Base-by-base conservation (phyloP, 208 protist genomes). In the Trypanosoma theileri region DNA sequence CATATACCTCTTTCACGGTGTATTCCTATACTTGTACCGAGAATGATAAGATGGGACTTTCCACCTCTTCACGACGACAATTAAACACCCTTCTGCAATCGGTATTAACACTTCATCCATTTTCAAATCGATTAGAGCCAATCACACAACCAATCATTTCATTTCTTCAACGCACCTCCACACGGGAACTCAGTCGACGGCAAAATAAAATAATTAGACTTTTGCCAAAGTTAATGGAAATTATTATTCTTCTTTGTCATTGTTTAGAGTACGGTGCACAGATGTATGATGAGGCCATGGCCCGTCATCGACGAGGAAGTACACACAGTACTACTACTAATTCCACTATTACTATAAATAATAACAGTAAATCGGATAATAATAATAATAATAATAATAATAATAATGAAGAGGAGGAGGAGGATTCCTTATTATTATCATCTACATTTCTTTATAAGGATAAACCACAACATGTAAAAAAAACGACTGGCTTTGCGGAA, bases 181-280 rank as follows among this genome's bases (percentile, higher is more conserved):
- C 69, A 26, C n/a, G 31, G 19, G 44, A 69, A 19, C 19, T 75
- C 11, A 75, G 69, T 53, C 52, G 62, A 19, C 69, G 69, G 16
- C 69, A 75, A 35, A 75, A 75, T 40, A 59, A 58, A 35, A 16
- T 59, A 1, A 45, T 75, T 48, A 51, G 46, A 11, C 56, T 75
- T 28, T 21, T 75, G 13, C 69, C 69, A n/a, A 68, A 69, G 21
- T 55, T 75, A 10, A 69, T 75, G 69, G 69, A 75, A 16, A 69
- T 75, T 52, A 53, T 75, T 52, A 69, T 69, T 57, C 22, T 75
- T 41, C 46, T 75, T 0, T 75, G 62, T 44, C 24, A 57, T 2
- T 35, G 26, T 14, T 55, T 75, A 16, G 69, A 75, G 22, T n/a
- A 13, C 7, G 61, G 61, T n/a, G 46, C 60, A 6, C 16, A 44